Conservation (phyloP, 768 basidiomycete species). For the Leccinum obscurum region DNA sequence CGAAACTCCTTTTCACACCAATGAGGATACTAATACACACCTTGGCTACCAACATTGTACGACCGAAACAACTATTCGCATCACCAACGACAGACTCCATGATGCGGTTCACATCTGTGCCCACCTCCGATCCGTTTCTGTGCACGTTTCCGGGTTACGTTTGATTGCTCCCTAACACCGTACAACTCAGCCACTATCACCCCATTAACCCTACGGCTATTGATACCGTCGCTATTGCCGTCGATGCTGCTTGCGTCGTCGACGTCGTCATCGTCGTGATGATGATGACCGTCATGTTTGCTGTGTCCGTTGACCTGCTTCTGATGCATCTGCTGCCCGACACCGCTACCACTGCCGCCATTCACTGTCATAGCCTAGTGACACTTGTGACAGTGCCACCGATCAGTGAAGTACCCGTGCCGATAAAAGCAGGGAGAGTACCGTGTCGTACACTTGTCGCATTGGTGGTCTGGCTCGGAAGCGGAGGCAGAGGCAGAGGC, state of each 20-base stretch:
- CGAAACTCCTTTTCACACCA: too few species aligned
- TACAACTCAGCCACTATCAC: not conserved
- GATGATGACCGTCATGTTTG: not conserved
- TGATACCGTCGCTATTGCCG: not conserved
- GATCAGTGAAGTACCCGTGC: slow-evolving; percentile 26
- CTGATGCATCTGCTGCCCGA: not conserved
- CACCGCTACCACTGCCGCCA: not conserved
- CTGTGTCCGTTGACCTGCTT: not conserved
- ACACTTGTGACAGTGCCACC: slow-evolving; percentile 47
- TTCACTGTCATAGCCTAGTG: slow-evolving; percentile 30
- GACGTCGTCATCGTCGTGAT: not conserved
- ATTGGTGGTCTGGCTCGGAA: slow-evolving; percentile 39
- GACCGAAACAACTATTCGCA: too few species aligned
- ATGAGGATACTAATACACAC: too few species aligned
- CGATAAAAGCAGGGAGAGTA: slow-evolving; percentile 79
- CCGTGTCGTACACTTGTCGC: slow-evolving; percentile 61
- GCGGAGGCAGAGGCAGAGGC: not conserved
- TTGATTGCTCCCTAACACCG: too few species aligned
- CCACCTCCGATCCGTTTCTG: too few species aligned
- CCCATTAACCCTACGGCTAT: not conserved
- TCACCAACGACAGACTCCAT: too few species aligned
- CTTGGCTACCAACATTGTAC: too few species aligned
- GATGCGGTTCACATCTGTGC: too few species aligned
- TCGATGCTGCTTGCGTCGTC: not conserved
- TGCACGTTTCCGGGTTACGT: too few species aligned